A percentile compares a stretch with the other conserved stretches of the same genome.
phyloP scores from a whole-genome alignment of 768 basidiomycete genomes.

The Boletus barrowsii region DNA sequence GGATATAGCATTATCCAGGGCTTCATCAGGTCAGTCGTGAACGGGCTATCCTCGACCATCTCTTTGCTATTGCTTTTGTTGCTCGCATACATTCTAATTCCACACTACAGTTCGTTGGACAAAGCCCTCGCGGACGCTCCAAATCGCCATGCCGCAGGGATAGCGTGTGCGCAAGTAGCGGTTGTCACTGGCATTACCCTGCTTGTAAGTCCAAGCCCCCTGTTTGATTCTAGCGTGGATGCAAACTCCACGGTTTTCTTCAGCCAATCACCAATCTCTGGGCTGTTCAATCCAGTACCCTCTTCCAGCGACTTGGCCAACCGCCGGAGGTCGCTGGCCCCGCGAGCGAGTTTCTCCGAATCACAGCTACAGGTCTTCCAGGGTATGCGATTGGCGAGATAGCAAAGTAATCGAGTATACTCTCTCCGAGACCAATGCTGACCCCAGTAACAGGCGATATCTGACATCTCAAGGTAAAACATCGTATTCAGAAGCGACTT shows the following conservation, averaged over 20 bases:
- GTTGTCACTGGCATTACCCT: slow-evolving; percentile 24
- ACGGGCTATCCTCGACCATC: background rate
- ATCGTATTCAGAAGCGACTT: background rate
- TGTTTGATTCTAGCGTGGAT: background rate
- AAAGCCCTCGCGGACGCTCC: slow-evolving; percentile 13
- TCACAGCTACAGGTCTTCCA: slow-evolving; percentile 41
- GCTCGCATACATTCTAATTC: slow-evolving; percentile 11
- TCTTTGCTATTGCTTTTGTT: background rate
- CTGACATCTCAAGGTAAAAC: slow-evolving; percentile 18
- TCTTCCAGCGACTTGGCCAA: slow-evolving; percentile 38
- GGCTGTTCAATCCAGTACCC: slow-evolving; percentile 26
- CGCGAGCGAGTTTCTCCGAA: slow-evolving; percentile 40
- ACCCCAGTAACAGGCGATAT: slow-evolving; percentile 18
- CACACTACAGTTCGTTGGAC: slow-evolving; percentile 17
- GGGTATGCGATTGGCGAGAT: slow-evolving; percentile 45
- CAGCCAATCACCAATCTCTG: slow-evolving; percentile 26
- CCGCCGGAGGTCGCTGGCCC: slow-evolving; percentile 37
- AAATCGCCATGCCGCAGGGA: slow-evolving; percentile 11
- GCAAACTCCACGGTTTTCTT: background rate
- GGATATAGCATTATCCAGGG: slow-evolving; percentile 42
- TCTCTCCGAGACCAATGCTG: background rate
- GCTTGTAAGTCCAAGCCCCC: slow-evolving; percentile 12
- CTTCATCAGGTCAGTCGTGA: slow-evolving; percentile 34
- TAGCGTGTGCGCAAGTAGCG: slow-evolving; percentile 18
- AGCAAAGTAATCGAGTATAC: slow-evolving; percentile 28